A percentile compares a stretch with the other conserved stretches of the same genome.
Conservation (phyloP, 2,329 filamentous ascomycete genomes). For the Pestalotiopsis sp. region DNA sequence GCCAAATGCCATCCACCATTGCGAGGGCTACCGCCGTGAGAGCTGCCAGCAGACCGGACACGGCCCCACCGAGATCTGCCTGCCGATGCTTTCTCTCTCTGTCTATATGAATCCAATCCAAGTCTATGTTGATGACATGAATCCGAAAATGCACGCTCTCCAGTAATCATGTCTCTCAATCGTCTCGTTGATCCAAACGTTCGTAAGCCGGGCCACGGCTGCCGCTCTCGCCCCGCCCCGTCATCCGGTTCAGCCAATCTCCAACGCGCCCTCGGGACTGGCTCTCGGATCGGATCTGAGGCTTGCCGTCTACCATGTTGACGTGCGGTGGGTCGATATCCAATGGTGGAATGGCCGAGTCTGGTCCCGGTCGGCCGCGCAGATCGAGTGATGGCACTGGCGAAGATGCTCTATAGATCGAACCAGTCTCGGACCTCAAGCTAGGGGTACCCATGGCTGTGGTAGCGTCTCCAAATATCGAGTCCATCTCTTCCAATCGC, state of each 20-base stretch:
- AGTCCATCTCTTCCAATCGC: slow-evolving; percentile 94
- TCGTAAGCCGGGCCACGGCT: slow-evolving; percentile 38
- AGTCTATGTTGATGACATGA: slow-evolving; percentile 22
- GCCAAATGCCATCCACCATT: too few species aligned
- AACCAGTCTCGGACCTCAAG: slow-evolving; percentile 75
- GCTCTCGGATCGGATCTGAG: slow-evolving; percentile 36
- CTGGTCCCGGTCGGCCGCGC: slow-evolving; percentile 59
- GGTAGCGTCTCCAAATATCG: slow-evolving; percentile 89
- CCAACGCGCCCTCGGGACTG: slow-evolving; percentile 42
- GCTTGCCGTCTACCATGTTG: slow-evolving; percentile 48
- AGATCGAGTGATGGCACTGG: slow-evolving; percentile 78
- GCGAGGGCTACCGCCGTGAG: not conserved
- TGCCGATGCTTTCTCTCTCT: not conserved
- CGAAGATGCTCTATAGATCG: slow-evolving; percentile 77
- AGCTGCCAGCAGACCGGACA: not conserved
- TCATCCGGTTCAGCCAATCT: slow-evolving; percentile 50
- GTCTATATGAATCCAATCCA: slow-evolving; percentile 13
- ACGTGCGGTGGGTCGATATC: slow-evolving; percentile 79
- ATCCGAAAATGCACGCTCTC: slow-evolving; percentile 3
- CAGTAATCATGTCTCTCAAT: slow-evolving; percentile 25
- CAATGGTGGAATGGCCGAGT: slow-evolving; percentile 76
- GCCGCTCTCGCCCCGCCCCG: slow-evolving; percentile 37
- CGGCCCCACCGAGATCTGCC: not conserved
- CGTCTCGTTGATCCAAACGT: slow-evolving; percentile 42
- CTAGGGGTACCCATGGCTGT: slow-evolving; percentile 79